These are phyloP conservation scores for Ascobolus immersus DNA, from an alignment of 495 filamentous ascomycete genomes.

Conservation along the genomic window DNA sequence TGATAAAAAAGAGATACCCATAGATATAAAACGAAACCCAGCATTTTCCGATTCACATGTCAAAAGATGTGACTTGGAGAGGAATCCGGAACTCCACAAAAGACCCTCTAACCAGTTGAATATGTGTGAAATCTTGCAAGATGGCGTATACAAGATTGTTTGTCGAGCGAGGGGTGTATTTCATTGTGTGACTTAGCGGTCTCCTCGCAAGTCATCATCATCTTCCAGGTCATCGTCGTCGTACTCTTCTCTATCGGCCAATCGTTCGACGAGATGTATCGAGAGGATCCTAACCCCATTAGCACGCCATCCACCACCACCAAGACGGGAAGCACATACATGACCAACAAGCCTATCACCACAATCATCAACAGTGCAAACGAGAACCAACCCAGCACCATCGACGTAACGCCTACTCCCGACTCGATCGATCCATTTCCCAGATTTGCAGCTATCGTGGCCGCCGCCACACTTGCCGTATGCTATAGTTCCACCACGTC, in stretches of 20 bases:
- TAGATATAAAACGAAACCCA: no score
- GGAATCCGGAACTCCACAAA: no score
- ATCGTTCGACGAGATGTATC: constrained; percentile 15
- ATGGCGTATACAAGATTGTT: no score
- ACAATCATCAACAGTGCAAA: constrained; percentile 79
- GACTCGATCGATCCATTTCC: constrained; percentile 79
- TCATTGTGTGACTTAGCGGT: no score
- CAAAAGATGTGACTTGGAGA: no score
- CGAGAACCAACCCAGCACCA: constrained; percentile 93
- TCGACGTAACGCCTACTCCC: constrained; percentile 73
- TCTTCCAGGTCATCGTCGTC: constrained; percentile 4
- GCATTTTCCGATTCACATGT: no score
- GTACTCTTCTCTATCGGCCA: constrained; percentile 12
- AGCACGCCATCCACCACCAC: background rate
- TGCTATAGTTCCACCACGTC: constrained; percentile 45
- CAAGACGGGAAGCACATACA: constrained; percentile 21
- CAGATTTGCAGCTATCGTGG: constrained; percentile 75
- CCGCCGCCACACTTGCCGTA: constrained; percentile 79
- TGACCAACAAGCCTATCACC: constrained; percentile 78
- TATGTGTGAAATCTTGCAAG: no score
- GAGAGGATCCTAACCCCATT: constrained; percentile 13
- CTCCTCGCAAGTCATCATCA: no score
- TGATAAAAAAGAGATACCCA: no score
- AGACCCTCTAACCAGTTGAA: no score
- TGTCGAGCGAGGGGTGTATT: no score